phyloP scores from a whole-genome alignment of 345 rosid genomes.

The Limnanthes douglasii region DNA sequence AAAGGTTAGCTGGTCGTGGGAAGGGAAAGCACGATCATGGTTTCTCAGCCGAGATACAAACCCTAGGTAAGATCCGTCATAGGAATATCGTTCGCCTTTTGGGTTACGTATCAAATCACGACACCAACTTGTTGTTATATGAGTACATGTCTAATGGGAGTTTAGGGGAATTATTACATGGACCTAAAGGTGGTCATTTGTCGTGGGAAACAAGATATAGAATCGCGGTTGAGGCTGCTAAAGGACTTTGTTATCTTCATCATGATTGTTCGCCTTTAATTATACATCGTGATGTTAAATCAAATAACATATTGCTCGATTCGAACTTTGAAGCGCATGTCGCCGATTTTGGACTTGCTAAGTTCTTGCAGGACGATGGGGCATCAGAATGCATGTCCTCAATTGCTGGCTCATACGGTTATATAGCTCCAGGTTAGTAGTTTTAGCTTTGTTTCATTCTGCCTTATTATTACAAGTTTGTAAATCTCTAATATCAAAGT shows the following conservation, averaged over 20 bases:
- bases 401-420: constrained; percentile 87
- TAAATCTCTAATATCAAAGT: not conserved
- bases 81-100: constrained; percentile 71
- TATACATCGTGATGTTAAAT: constrained; percentile 85
- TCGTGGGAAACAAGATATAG: constrained; percentile 60
- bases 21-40: constrained; percentile 59
- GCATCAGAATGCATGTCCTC: constrained; percentile 87
- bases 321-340: constrained; percentile 77
- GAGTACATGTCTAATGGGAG: constrained; percentile 94
- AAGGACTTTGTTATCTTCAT: constrained; percentile 80
- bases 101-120: constrained; percentile 76
- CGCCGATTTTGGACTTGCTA: constrained; percentile 92
- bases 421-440: constrained; percentile 77
- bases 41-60: constrained; percentile 86
- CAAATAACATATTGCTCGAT: constrained; percentile 75
- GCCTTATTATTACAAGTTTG: too few relatives aligned
- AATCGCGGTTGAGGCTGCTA: constrained; percentile 71
- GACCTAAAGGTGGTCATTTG: constrained; percentile 77
- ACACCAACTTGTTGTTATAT: constrained; percentile 59
- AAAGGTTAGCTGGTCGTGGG: constrained; percentile 57
- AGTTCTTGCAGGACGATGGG: constrained; percentile 68
- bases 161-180: constrained; percentile 74
- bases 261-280: constrained; percentile 90
- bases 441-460: not conserved
- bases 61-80: constrained; percentile 71